Evolutionary conservation across 805 yeast species (phyloP), one percentile per base, ranked within the genome.

Genomic region (Schwanniomyces sp.): DNA sequence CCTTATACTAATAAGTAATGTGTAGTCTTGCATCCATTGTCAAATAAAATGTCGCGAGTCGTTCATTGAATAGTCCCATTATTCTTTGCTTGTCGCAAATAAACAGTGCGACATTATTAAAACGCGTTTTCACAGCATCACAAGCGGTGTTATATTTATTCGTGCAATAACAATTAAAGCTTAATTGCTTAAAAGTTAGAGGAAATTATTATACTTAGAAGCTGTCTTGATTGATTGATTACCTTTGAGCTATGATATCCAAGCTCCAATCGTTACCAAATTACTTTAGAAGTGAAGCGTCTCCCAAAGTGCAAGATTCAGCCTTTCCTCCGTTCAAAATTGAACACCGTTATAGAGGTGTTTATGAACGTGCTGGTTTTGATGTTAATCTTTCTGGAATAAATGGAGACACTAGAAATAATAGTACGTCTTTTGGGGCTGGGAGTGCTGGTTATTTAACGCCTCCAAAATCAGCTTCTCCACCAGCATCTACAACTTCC

Each of bases 291-390:
- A 47, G 55, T 28, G 64, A 64, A 45, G 58, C 57, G 11, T 60
- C 66, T 0, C 62, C 66, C 9, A 52, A 57, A 38, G 54, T 58
- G 7, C 57, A 57, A 38, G 66, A 80, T 53, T 77, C 82, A 9
- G 80, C 85, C 4, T 88, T 87, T 54, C 95, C 95, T 2, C 86
- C 89, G 0, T 66, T 88, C 50, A 82, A 81, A 46, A 80, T 86
- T 0, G 78, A 79, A 32, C 82, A 77, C 41, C 68, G 82, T 26
- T 85, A 83, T 56, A 75, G 76, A 54, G 84, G 91, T 1, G 94
- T 86, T 2, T 81, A 86, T 64, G 94, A 88, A 61, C 68, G 94
- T 54, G 94, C 94, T 0, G 96, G 96, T 0, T 88, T 88, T 57
- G 94, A 87, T 36, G 71, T 73, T 27, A 58, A 59, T 42, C 51